Base-by-base conservation (phyloP, 208 protist genomes). In the Acanthamoeba castellanii region DNA sequence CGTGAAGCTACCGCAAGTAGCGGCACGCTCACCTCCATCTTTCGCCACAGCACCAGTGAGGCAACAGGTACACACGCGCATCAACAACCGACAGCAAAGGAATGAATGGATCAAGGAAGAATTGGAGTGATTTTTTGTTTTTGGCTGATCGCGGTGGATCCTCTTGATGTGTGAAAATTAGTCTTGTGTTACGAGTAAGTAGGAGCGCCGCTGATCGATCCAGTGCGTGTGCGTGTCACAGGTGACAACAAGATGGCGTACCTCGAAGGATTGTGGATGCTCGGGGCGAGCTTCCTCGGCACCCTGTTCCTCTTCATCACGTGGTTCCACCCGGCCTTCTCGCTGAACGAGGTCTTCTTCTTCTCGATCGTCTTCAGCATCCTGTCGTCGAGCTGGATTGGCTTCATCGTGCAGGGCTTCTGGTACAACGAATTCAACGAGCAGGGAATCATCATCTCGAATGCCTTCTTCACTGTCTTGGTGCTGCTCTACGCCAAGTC, bases 401-500 rank as follows among this genome's bases (percentile, higher is more conserved):
- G 84, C 84, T 70, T 68, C 59, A 34, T 91, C 59, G 84, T 91
- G 8, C 84, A 91, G 34, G 84, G 84, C 37, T 66, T 91, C 84
- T 91, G 84, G 84, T 91, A 91, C 42, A 14, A 70, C n/a, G 84
- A 91, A 34, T 91, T 91, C 84, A 91, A 91, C 55, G 84, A 91
- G 25, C 84, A 91, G 52, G 84, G 84, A 57, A 91, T 91, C 18
- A 61, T 91, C 57, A 91, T 91, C 50, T 34, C 59, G 22, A 91
- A 91, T 25, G 84, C 84, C 59, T 91, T 91, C 59, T 91, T 91
- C 84, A 91, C 84, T 27, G 16, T 91, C 32, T 27, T 91, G 20
- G 34, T 91, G 57, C 50, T 91, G 18, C 84, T 91, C 34, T 70
- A 52, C 84, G n/a, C 55, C 84, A 91, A 91, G 84, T 91, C 84